Base-by-base conservation (phyloP, 2,329 filamentous ascomycete genomes). In the Dendryphion nanum region DNA sequence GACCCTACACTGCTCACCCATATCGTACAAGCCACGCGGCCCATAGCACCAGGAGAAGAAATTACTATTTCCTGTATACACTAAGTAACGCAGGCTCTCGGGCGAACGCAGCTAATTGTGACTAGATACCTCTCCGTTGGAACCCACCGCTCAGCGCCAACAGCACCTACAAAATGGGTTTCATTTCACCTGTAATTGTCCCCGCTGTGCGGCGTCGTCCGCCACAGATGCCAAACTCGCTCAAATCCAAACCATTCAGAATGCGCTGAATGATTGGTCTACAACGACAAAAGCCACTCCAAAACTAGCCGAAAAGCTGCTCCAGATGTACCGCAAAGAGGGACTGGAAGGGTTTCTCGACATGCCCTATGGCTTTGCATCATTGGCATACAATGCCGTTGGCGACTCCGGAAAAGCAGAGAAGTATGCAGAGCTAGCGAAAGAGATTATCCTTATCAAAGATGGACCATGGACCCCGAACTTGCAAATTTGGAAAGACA, bases 181-280 rank as follows among this genome's bases (percentile, higher is more conserved):
- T 40, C 62, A 66, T n/a, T 72, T 72, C 38, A 61, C 49, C 2
- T 72, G 69, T 41, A 46, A 50, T 1, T 72, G 69, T 42, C 21
- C 48, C 1, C 63, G 66, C 20, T 72, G 69, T 41, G 48, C 44
- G 2, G 26, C 48, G 4, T 42, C 51, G 2, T 24, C 45, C 5
- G 34, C 42, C 10, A 62, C 64, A 2, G 67, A 71, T 37, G 28
- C 40, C 3, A 53, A 48, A 1, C 48, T 72, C 5, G 30, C 35
- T 3, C 33, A 47, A 3, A 66, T 71, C 14, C 39, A 50, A 6
- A 29, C 33, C 18, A 40, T 69, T 2, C 65, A 69, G 41, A 18
- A 28, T 3, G 36, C 48, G 3, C 45, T 64, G 6, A 63, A 63
- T 33, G 59, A 61, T 32, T 64, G 61, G 59, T 50, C 50, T 0